Evolutionary conservation across 1,284 basidiomycete genomes (phyloP), one percentile per base, ranked within the genome.

Genomic region (Ceratobasidium sp.): DNA sequence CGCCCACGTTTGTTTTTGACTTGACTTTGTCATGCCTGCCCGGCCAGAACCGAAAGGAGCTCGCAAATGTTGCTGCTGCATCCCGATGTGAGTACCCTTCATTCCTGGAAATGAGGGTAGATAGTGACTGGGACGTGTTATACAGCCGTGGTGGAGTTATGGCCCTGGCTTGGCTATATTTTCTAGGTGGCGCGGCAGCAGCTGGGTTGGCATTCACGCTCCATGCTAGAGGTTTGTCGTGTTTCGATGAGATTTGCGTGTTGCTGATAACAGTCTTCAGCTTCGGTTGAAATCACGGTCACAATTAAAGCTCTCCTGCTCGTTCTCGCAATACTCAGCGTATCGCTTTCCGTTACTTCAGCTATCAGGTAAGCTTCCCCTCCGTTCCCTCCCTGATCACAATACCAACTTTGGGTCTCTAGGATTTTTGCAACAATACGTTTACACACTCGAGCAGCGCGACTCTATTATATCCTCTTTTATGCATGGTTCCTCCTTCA

Each of bases 1-100:
- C 44, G 15, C 37, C 8, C 68, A 71, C 54, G 2, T 19, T 71
- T 40, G 11, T 61, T 61, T 71, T 15, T n/a, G 9, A 19, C 15
- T 37, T 8, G 37, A 37, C 37, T 37, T n/a, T 46, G 25, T 46
- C 17, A 71, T 71, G 68, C 19, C 52, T 59, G 11, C 40, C 13
- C 52, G 68, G 29, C 68, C 68, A 11, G 54, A 71, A 49, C 15
- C 22, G 37, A 71, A 71, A 25, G 40, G 56, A 11, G 44, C 66
- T 32, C 17, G 56, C 34, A 59, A 37, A 29, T 71, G 68, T 37
- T 71, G 68, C 43, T 71, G 68, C 22, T 71, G 68, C 25, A 71
- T 71, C 59, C 56, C 68, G 1, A 59, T 61, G 68, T 71, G 22
- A 61, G 68, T 29, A 15, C 56, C 17, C 15, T 43, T 57, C 13